Evolutionary conservation across 768 basidiomycete genomes (phyloP), one percentile per base, ranked within the genome.

Genomic region (Boletellus ananas): DNA sequence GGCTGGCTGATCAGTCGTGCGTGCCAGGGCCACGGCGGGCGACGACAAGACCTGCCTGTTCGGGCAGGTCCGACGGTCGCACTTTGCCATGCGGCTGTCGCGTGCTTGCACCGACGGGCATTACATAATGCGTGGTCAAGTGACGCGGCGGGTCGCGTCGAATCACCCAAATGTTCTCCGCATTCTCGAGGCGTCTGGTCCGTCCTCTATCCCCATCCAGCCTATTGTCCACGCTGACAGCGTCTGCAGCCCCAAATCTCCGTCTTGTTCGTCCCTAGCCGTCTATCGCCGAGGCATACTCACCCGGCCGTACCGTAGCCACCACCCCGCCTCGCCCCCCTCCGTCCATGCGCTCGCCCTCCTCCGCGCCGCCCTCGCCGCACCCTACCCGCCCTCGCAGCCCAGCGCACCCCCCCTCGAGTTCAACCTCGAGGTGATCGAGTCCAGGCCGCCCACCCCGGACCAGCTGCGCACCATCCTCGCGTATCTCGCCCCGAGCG

Each of bases 371-470:
- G 78, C 88, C 0, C 62, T 85, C 0, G 79, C 83, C 0, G 65
- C 64, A 0, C 78, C 87, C 0, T 90, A 85, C 61, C 87, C 88
- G 10, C 73, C 80, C 0, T 67, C 65, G 7, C 76, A 72, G 16
- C 58, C 74, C 0, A 58, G 67, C 4, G 72, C 73, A 0, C 63
- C 72, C 3, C 84, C 88, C 0, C 78, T 90, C 14, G 67, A 78
- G 12, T 90, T 87, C 70, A 75, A 85, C 49, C 78, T 90, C 17
- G 82, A 87, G 47, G 81, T 90, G 21, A 71, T 90, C 38, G 85
- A 88, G 61, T 74, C 75, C 7, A 68, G 74, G 6, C 72, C 77
- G 0, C 88, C 88, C 3, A 90, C 79, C 0, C 46, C 78, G 0
- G 85, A 89, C 65, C 88, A 90, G 58, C 65, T 90, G 34, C 70